Evolutionary conservation across 192 early-diverging fungal genomes (phyloP).

Genomic region (Tieghemiomyces parasiticus): DNA sequence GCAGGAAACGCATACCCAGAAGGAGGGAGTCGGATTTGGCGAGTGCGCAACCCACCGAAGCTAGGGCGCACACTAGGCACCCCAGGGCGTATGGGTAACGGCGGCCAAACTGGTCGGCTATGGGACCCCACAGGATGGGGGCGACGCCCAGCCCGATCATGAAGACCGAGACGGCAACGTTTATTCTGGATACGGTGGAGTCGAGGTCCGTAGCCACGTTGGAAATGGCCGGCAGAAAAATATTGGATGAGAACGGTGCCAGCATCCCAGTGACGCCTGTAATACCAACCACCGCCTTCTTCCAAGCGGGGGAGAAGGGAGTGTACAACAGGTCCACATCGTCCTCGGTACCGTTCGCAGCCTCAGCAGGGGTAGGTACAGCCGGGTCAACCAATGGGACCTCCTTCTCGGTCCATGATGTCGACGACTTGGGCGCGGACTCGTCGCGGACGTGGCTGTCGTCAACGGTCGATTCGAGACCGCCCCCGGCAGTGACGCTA

Average conservation of each 20-base stretch:
- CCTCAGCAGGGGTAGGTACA: too few relatives aligned
- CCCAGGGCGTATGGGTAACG: conserved; percentile 25
- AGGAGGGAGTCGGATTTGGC: conserved; percentile 20
- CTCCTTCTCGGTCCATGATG: background rate
- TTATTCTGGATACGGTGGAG: conserved; percentile 20
- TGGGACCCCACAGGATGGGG: conserved; percentile 35
- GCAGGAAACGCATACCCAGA: conserved; percentile 27
- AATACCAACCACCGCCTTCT: conserved; percentile 22
- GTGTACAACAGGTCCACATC: conserved; percentile 18
- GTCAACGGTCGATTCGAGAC: background rate
- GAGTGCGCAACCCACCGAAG: conserved; percentile 30
- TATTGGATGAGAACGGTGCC: conserved; percentile 30
- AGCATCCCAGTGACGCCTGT: conserved; percentile 26
- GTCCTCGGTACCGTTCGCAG: too few relatives aligned
- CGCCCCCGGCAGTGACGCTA: background rate
- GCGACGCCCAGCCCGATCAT: conserved; percentile 30
- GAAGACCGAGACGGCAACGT: conserved; percentile 29
- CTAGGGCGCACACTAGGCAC: conserved; percentile 24
- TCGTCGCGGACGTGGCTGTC: background rate
- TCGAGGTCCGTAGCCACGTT: conserved; percentile 23
- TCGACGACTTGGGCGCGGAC: background rate
- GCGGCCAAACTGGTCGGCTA: conserved; percentile 33
- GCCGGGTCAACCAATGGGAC: too few relatives aligned
- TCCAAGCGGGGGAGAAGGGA: conserved; percentile 18
- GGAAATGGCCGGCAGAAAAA: conserved; percentile 31